Evolutionary conservation across 306 rosid species (phyloP), one percentile per base, ranked within the genome.

Genomic region (Clitoria ternatea): DNA sequence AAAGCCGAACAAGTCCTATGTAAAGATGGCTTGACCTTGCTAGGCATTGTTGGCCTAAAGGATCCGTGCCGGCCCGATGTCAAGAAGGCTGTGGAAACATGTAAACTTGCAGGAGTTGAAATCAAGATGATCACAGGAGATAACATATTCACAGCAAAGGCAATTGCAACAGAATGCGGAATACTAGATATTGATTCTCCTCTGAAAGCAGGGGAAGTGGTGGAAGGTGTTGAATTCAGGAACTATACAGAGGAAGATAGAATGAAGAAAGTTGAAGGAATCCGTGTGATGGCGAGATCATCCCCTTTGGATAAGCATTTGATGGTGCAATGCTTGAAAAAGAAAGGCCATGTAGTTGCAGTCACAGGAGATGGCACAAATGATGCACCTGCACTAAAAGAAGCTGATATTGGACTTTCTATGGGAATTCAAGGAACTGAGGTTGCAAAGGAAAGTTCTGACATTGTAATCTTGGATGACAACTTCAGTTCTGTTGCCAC

Each of bases 361-460:
- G 96, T 92, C 64, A 92, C 95, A 0, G 98, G 96, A 76, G 98
- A 92, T 35, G 98, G 98, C 30, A 92, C 96, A 0, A 92, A 92
- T 4, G 96, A 89, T 3, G 98, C 95, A 1, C 96, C 96, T 10
- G 96, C 98, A 1, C 43, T 92, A 56, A 92, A 90, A 72, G 98
- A 87, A 83, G 98, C 98, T 36, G 92, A 92, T 53, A 72, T 92
- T 64, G 98, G 96, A 65, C 98, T 89, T 55, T 92, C 95, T 10
- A 92, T 92, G 98, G 98, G 98, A 17, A 78, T 86, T 69, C 92
- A 92, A 80, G 95, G 96, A 39, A 92, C 98, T 6, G 98, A 92
- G 69, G 98, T 92, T 57, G 96, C 98, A 4, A 92, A 92, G 65
- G 96, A 90, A 69, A 92, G 98, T 78, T 92, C 95, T 0, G 98